Percentiles rank a stretch among this genome's conserved stretches.
Conservation (phyloP, 2,329 filamentous ascomycete species). For the Ophiosphaerella korrae region DNA sequence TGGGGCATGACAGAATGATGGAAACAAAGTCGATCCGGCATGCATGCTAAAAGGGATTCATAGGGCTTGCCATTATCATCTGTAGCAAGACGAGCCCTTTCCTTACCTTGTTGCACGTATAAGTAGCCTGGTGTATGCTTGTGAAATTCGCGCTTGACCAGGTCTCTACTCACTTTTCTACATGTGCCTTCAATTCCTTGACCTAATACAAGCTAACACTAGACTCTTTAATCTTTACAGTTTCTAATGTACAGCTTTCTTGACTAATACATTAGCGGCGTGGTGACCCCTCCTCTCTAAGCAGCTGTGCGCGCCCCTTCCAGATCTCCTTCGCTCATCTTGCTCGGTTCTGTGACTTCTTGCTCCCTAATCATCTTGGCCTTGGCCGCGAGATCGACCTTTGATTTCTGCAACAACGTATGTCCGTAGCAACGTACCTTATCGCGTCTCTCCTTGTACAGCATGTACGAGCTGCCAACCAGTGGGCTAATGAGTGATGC, state of each 20-base stretch:
- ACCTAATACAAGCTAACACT: too few relatives aligned
- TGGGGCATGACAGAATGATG: conserved; percentile 36
- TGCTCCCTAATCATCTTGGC: conserved; percentile 21
- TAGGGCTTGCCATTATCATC: conserved; percentile 41
- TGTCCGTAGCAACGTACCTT: conserved; percentile 22
- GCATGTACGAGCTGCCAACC: conserved; percentile 26
- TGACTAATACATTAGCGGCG: too few relatives aligned
- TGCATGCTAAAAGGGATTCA: conserved; percentile 39
- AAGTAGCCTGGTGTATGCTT: too few relatives aligned
- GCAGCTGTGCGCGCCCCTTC: not conserved
- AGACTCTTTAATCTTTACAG: too few relatives aligned
- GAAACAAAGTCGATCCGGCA: conserved; percentile 33
- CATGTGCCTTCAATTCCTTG: too few relatives aligned
- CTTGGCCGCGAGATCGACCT: conserved; percentile 7
- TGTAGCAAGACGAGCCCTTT: conserved; percentile 27
- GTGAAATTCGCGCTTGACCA: too few relatives aligned
- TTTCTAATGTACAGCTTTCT: too few relatives aligned
- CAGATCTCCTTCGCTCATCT: not conserved
- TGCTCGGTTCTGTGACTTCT: not conserved
- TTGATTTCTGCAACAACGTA: conserved; percentile 1
- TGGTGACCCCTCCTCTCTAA: not conserved
- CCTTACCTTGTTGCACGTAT: not conserved
- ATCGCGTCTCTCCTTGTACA: conserved; percentile 16
- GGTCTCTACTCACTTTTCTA: too few relatives aligned
- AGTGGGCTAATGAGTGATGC: conserved; percentile 24